Conservation (phyloP, 768 basidiomycete genomes). For the Rhodotorula babjevae region DNA sequence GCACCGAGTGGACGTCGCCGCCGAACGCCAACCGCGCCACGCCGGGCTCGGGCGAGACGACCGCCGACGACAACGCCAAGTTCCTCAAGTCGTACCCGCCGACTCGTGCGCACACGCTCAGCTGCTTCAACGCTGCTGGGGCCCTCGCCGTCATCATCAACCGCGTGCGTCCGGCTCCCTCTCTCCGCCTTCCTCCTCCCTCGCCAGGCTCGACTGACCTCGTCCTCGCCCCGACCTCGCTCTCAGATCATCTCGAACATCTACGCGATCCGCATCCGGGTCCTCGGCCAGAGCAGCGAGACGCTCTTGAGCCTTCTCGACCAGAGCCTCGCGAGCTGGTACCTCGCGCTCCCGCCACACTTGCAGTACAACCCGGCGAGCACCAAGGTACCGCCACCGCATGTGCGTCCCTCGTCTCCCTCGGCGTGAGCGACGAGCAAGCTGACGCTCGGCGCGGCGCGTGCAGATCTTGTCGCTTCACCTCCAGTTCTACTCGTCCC, state of each 20-base stretch:
- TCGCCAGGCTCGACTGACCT: no score
- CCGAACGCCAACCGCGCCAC: conserved; percentile 8
- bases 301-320: conserved; percentile 43
- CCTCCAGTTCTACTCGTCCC: conserved; percentile 44
- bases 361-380: conserved; percentile 40
- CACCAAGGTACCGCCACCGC: conserved; percentile 42
- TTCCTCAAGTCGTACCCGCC: conserved; percentile 19
- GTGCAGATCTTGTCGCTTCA: conserved; percentile 41
- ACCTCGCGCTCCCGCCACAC: conserved; percentile 42
- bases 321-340: conserved; percentile 44
- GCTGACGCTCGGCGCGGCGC: neutral
- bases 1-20: conserved; percentile 36
- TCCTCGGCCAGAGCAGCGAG: conserved; percentile 41
- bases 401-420: conserved; percentile 12
- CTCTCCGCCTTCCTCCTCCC: no score
- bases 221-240: neutral
- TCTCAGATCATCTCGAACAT: conserved; percentile 42
- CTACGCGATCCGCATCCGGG: conserved; percentile 44
- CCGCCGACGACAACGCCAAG: conserved; percentile 16
- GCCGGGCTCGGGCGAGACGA: neutral
- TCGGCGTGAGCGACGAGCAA: neutral
- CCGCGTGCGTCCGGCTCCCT: conserved; percentile 4
- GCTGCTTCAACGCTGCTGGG: conserved; percentile 44
- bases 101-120: conserved; percentile 31
- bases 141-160: conserved; percentile 43